phyloP scores from a whole-genome alignment of 257 asterid species.

The Scutellaria galericulata region DNA sequence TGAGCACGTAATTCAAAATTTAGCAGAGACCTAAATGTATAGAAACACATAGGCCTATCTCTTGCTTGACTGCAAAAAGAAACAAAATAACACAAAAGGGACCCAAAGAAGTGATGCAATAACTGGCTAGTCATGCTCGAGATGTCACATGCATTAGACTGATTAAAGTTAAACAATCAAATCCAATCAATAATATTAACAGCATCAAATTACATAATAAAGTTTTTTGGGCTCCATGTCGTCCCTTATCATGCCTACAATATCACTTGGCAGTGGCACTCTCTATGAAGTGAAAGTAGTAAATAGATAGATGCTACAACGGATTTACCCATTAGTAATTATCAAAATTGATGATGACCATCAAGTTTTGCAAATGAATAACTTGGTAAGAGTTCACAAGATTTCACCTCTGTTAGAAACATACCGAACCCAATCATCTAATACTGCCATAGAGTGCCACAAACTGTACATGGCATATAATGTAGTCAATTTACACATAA shows the following conservation, averaged over 20 bases:
- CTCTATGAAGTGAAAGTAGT: conserved; percentile 20
- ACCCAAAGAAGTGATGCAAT: conserved; percentile 2
- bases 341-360: neutral
- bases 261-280: conserved; percentile 5
- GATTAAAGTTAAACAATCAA: neutral
- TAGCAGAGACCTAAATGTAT: neutral
- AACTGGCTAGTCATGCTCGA: conserved; percentile 20
- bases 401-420: neutral
- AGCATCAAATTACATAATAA: neutral
- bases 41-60: neutral
- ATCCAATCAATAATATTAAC: neutral
- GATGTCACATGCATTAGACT: conserved; percentile 4
- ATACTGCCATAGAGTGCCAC: conserved; percentile 19
- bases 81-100: conserved; percentile 12
- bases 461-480: neutral
- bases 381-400: neutral
- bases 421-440: neutral
- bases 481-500: neutral
- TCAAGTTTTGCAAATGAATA: neutral
- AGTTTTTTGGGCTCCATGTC: neutral
- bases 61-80: neutral
- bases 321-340: too few species aligned
- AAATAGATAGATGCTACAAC: neutral
- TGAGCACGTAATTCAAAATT: neutral
- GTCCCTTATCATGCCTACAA: neutral